A percentile compares a stretch with the other conserved stretches of the same genome.
Conservation (phyloP, 2,329 filamentous ascomycete species). For the Beauveria rudraprayagi region DNA sequence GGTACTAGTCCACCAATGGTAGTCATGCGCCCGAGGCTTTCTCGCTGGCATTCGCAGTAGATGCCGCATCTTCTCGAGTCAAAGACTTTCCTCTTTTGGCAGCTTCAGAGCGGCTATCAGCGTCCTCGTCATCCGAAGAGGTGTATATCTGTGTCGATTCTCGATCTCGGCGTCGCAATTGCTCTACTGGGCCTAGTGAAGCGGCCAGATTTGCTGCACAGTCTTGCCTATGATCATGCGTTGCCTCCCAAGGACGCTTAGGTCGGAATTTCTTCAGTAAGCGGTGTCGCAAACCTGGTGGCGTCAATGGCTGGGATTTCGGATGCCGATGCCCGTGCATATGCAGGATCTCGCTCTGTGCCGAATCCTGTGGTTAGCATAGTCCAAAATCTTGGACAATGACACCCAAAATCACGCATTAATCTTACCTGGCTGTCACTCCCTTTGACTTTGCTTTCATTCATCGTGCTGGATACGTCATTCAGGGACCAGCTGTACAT, state of each 20-base stretch:
- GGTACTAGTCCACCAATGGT: background rate
- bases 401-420: background rate
- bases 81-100: slow-evolving; percentile 18
- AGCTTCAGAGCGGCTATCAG: slow-evolving; percentile 14
- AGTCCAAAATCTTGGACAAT: background rate
- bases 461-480: slow-evolving; percentile 1
- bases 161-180: slow-evolving; percentile 14
- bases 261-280: slow-evolving; percentile 19
- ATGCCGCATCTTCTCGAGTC: background rate
- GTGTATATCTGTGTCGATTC: slow-evolving; percentile 20
- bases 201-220: background rate
- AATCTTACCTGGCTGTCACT: background rate
- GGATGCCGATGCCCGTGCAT: background rate
- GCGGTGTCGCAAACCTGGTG: slow-evolving; percentile 18
- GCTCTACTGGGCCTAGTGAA: background rate
- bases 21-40: background rate
- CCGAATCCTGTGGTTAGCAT: background rate
- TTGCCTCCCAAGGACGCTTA: slow-evolving; percentile 19
- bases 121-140: slow-evolving; percentile 16
- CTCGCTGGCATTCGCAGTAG: background rate
- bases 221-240: slow-evolving; percentile 12
- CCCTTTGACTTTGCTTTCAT: background rate
- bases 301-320: slow-evolving; percentile 20
- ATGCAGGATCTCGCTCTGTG: slow-evolving; percentile 5
- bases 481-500: slow-evolving; percentile 6